A percentile compares a stretch with the other conserved stretches of the same genome.
phyloP scores from a whole-genome alignment of 148 eudicot genomes.

The Silene conica region DNA sequence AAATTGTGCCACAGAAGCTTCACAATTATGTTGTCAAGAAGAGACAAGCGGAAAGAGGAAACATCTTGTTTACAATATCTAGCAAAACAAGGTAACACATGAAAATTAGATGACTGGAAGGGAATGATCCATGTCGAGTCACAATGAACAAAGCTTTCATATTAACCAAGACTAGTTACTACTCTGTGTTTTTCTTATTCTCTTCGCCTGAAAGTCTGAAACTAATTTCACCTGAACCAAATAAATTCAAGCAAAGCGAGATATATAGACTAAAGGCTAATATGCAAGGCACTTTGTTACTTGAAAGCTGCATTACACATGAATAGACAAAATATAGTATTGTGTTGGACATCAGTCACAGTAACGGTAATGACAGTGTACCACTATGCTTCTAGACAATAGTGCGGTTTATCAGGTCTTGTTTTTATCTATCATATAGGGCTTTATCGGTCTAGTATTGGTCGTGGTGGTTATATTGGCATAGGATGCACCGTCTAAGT shows the following conservation, averaged over 20 bases:
- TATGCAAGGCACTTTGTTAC: neutral
- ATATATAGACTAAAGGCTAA: neutral
- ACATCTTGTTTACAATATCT: constrained; percentile 61
- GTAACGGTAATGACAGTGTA: neutral
- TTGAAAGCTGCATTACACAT: constrained; percentile 4
- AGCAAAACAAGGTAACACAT: constrained; percentile 14
- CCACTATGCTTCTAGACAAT: neutral
- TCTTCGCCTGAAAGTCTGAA: neutral
- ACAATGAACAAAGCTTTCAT: neutral
- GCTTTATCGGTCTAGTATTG: neutral
- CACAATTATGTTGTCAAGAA: constrained; percentile 58
- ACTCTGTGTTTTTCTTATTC: neutral
- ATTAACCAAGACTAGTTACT: neutral
- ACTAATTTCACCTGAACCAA: neutral
- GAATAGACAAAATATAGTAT: neutral
- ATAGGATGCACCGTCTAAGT: neutral
- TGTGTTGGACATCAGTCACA: neutral
- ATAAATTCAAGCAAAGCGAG: neutral
- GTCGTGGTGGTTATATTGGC: neutral
- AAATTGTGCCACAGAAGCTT: constrained; percentile 73
- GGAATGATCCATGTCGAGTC: neutral
- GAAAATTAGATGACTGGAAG: neutral
- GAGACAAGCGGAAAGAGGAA: constrained; percentile 38
- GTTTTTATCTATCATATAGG: neutral
- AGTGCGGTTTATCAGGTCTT: neutral